phyloP scores from a whole-genome alignment of 495 filamentous ascomycete species.

The Annulohypoxylon maeteangense region DNA sequence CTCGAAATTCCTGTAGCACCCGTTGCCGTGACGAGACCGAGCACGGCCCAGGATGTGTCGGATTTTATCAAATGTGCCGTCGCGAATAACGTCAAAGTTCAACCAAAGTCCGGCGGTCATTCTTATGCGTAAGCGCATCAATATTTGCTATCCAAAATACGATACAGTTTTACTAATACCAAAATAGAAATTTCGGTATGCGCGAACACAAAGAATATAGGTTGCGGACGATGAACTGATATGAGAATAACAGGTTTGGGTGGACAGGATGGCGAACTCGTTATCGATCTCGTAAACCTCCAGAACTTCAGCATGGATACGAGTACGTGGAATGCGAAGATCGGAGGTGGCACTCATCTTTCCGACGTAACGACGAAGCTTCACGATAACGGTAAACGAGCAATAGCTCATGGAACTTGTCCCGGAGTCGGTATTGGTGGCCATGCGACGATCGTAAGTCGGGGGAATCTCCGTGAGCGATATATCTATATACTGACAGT shows the following conservation, averaged over 20 bases:
- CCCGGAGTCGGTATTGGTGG: constrained; percentile 75
- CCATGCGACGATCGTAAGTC: constrained; percentile 68
- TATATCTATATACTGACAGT: constrained; percentile 21
- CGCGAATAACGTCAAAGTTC: constrained; percentile 66
- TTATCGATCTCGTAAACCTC: constrained; percentile 67
- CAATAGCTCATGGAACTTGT: constrained; percentile 74
- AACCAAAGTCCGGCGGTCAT: constrained; percentile 77
- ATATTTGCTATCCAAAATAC: background rate
- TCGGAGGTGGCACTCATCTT: constrained; percentile 72
- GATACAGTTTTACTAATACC: constrained; percentile 16
- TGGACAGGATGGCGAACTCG: constrained; percentile 64
- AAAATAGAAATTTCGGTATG: constrained; percentile 50
- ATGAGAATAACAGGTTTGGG: constrained; percentile 61
- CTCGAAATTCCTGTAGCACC: constrained; percentile 70
- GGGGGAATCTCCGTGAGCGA: background rate
- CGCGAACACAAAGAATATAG: background rate
- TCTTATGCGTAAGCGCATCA: constrained; percentile 64
- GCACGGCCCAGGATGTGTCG: constrained; percentile 66
- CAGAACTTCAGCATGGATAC: constrained; percentile 65
- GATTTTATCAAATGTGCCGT: constrained; percentile 69
- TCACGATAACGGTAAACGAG: constrained; percentile 69
- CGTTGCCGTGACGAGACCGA: constrained; percentile 69
- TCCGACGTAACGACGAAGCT: constrained; percentile 68
- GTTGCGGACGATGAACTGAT: constrained; percentile 21
- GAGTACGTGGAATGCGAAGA: constrained; percentile 66